Evolutionary conservation across 202 grass and related monocot genomes (phyloP).

Genomic region (Panicum hallii): DNA sequence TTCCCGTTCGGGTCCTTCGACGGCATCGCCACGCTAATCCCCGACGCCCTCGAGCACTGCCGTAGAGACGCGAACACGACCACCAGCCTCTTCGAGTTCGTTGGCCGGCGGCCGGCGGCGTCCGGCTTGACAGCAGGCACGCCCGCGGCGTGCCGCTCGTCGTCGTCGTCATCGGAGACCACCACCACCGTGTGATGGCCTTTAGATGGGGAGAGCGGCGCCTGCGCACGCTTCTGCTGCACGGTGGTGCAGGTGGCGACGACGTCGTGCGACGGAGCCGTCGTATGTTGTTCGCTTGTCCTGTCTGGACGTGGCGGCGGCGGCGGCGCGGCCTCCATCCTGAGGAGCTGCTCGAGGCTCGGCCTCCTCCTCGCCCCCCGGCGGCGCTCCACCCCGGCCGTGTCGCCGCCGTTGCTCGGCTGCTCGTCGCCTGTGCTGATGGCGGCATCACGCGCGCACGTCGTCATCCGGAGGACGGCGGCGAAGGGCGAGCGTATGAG

Average conservation of each 20-base stretch:
- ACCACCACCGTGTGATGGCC: neutral
- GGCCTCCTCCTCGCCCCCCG: slow-evolving; percentile 1
- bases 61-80: slow-evolving; percentile 21
- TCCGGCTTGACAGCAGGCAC: neutral
- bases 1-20: neutral
- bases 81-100: slow-evolving; percentile 16
- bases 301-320: neutral
- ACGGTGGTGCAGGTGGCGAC: neutral
- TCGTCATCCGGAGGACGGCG: slow-evolving; percentile 16
- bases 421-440: neutral
- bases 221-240: neutral
- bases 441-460: neutral
- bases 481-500: slow-evolving; percentile 25
- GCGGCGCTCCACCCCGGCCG: neutral
- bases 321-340: slow-evolving; percentile 19
- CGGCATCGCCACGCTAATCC: neutral
- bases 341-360: slow-evolving; percentile 51
- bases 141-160: neutral
- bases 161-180: neutral
- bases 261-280: neutral
- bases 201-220: neutral
- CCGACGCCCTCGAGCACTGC: neutral
- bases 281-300: neutral
- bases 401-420: neutral
- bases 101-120: neutral